A percentile compares a stretch with the other conserved stretches of the same genome.
phyloP scores from a whole-genome alignment of 305 asterid species.

The Petunia hybrid region DNA sequence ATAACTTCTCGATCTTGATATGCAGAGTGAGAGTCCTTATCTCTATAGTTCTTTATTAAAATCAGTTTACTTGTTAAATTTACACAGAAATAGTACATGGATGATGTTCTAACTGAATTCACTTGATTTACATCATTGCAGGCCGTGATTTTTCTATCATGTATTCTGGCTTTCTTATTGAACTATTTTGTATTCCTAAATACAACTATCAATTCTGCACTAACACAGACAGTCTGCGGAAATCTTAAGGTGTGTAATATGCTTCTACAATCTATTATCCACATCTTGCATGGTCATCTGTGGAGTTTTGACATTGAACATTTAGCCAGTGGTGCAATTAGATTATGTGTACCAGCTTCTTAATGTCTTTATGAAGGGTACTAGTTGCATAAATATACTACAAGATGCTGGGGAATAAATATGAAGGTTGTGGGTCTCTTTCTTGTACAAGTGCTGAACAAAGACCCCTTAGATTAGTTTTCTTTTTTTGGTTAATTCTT shows the following conservation, averaged over 20 bases:
- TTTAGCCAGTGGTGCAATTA: no score
- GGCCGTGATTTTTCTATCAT: constrained; percentile 42
- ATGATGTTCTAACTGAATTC: neutral
- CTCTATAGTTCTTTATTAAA: neutral
- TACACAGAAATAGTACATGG: neutral
- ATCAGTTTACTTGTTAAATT: neutral
- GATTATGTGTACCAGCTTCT: no score
- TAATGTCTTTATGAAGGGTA: no score
- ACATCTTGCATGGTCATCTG: neutral
- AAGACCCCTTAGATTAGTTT: neutral
- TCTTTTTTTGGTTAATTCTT: neutral
- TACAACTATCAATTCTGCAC: constrained; percentile 42
- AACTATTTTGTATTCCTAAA: constrained; percentile 37
- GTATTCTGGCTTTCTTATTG: constrained; percentile 43
- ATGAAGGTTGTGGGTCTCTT: no score
- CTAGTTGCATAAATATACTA: no score
- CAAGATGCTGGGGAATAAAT: no score
- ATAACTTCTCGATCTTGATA: neutral
- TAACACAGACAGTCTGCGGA: constrained; percentile 41
- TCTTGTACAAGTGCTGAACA: neutral
- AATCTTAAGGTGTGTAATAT: constrained; percentile 37
- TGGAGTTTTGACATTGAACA: neutral
- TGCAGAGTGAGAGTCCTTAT: neutral
- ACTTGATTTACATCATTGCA: constrained; percentile 18
- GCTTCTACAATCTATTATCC: constrained; percentile 6